A percentile compares a stretch with the other conserved stretches of the same genome.
phyloP scores from a whole-genome alignment of 805 yeast species.

The Metschnikowia kunwiensis region DNA sequence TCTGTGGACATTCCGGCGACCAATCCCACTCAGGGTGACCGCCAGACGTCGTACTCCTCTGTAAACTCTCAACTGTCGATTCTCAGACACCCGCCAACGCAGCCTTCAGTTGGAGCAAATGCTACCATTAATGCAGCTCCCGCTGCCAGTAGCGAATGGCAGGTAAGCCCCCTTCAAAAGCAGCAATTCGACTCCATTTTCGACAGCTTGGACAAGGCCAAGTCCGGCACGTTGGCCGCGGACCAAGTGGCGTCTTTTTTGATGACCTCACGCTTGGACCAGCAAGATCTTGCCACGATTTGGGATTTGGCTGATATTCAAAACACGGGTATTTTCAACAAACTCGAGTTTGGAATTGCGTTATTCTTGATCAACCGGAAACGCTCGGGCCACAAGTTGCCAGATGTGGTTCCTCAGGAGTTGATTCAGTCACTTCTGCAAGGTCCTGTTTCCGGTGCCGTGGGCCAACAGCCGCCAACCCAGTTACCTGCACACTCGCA shows the following conservation, averaged over 20 bases:
- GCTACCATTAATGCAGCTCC: constrained; percentile 18
- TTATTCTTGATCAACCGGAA: constrained; percentile 88
- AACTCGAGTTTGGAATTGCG: constrained; percentile 86
- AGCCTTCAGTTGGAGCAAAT: constrained; percentile 9
- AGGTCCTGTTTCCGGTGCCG: constrained; percentile 1
- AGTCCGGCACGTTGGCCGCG: constrained; percentile 64
- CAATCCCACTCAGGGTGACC: constrained; percentile 19
- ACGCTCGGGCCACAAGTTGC: constrained; percentile 73
- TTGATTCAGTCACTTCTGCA: constrained; percentile 40
- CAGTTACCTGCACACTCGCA: not conserved
- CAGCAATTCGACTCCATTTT: constrained; percentile 79
- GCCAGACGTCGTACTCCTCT: constrained; percentile 33
- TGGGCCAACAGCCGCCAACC: constrained; percentile 6
- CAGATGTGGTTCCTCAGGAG: constrained; percentile 70
- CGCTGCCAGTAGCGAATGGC: constrained; percentile 51
- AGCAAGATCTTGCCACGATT: constrained; percentile 77
- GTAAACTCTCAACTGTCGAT: constrained; percentile 36
- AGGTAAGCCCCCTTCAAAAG: constrained; percentile 61
- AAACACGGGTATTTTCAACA: constrained; percentile 77
- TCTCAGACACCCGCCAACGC: constrained; percentile 24
- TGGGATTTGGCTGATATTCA: constrained; percentile 95
- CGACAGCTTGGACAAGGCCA: constrained; percentile 66
- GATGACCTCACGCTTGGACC: constrained; percentile 81
- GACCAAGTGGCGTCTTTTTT: constrained; percentile 84
- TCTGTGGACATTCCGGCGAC: constrained; percentile 37